Evolutionary conservation across 1,284 basidiomycete species (phyloP).

Genomic region (Ustilago crameri): DNA sequence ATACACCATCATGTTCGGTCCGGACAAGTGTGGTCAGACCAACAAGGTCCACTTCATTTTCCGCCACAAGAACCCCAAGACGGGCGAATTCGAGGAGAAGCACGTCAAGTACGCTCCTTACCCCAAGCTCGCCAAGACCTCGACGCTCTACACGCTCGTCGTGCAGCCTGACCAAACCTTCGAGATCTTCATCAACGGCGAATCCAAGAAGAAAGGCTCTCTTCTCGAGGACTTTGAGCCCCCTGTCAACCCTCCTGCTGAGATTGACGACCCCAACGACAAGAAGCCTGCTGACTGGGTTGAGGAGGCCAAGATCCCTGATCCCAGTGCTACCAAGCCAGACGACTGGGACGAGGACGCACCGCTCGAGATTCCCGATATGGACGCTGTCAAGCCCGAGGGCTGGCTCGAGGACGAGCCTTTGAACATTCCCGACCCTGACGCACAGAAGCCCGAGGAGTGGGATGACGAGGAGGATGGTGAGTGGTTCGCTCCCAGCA

Average conservation of each 20-base stretch:
- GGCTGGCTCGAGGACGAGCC: slow-evolving; percentile 96
- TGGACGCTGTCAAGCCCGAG: slow-evolving; percentile 86
- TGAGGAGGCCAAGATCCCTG: slow-evolving; percentile 84
- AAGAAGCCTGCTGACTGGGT: slow-evolving; percentile 94
- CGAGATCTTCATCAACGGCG: slow-evolving; percentile 90
- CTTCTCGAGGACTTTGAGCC: slow-evolving; percentile 95
- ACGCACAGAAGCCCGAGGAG: slow-evolving; percentile 96
- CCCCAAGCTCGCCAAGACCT: slow-evolving; percentile 72
- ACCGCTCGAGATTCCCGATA: slow-evolving; percentile 76
- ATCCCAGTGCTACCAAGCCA: slow-evolving; percentile 79
- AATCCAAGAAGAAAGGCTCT: slow-evolving; percentile 75
- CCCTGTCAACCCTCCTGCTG: slow-evolving; percentile 89
- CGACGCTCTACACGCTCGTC: slow-evolving; percentile 71
- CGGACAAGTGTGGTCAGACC: slow-evolving; percentile 66
- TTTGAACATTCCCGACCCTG: slow-evolving; percentile 84
- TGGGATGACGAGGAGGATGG: slow-evolving; percentile 99
- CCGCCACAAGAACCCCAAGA: slow-evolving; percentile 66
- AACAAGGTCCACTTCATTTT: slow-evolving; percentile 69
- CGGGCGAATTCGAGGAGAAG: slow-evolving; percentile 87
- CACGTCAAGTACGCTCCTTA: slow-evolving; percentile 85
- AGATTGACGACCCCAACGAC: slow-evolving; percentile 93
- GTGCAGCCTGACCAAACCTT: slow-evolving; percentile 94
- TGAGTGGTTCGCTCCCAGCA: slow-evolving; percentile 91
- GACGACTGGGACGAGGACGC: slow-evolving; percentile 67
- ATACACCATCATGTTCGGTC: slow-evolving; percentile 68